Evolutionary conservation across 2,329 filamentous ascomycete genomes (phyloP), one percentile per base, ranked within the genome.

Genomic region (Sphaerulina populicola): DNA sequence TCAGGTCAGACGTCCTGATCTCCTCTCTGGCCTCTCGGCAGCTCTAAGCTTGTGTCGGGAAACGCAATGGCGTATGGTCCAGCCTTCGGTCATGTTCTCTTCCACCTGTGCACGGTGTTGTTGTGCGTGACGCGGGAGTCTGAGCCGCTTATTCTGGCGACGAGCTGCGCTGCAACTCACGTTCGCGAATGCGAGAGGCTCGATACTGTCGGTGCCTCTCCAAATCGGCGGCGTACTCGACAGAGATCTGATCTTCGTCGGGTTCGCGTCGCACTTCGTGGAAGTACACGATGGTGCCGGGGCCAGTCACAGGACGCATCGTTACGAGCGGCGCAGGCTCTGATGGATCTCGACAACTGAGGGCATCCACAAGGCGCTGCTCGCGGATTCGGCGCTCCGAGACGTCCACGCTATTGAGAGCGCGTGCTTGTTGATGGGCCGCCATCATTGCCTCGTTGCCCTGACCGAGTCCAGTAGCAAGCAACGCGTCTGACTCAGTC

Each of bases 401-500:
- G 4, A 53, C 8, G 23, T 46, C n/a, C 23, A 53, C 36, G 29
- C 51, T 47, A n/a, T 44, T 33, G 2, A 18, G 30, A 5, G 39
- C 33, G 3, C 42, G 31, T 12, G 44, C 42, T 11, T 29, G 41
- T 5, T 44, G 46, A 2, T 47, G 15, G 8, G 36, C 47, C 23
- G 38, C 46, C 9, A 49, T 15, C 12, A 47, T 42, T 11, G 41
- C 46, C 35, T 53, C 51, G 31, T 53, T 42, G 21, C 51, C 51
- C 2, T 53, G 38, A 18, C 51, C 51, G 27, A 53, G 37, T 23
- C 41, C 43, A 18, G 51, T 53, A 15, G 40, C 37, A 29, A 50
- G 35, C 29, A 47, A 53, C 2, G 33, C 29, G 30, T 21, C 44
- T 2, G 45, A 47, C 2, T 31, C 45, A 7, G 33, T 47, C 1